phyloP scores from a whole-genome alignment of 257 asterid species.

The Salvia splendens region DNA sequence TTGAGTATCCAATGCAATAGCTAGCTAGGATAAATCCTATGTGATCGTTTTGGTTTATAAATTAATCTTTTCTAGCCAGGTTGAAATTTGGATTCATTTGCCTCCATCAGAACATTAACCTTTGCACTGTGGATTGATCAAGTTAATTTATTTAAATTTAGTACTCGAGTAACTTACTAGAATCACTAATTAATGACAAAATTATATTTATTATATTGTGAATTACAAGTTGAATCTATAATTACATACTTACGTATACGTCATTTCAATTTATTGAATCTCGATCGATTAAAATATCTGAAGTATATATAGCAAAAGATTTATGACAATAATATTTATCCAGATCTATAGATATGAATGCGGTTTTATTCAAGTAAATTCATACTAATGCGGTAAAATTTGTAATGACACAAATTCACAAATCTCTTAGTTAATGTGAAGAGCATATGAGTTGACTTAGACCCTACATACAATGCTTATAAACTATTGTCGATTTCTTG shows the following conservation, averaged over 20 bases:
- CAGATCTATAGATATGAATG: background rate
- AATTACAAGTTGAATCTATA: too few species aligned
- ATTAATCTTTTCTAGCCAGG: background rate
- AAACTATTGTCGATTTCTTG: conserved; percentile 13
- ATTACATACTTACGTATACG: too few species aligned
- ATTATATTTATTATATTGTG: too few species aligned
- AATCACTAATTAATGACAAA: too few species aligned
- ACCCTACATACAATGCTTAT: conserved; percentile 1
- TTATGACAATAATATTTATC: too few species aligned
- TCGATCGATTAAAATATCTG: too few species aligned
- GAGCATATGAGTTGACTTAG: background rate
- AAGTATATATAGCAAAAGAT: too few species aligned
- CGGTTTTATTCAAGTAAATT: background rate
- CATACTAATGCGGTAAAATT: conserved; percentile 3
- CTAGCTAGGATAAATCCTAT: background rate
- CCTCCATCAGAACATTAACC: too few species aligned
- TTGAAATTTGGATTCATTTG: background rate
- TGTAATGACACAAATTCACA: background rate
- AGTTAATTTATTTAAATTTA: too few species aligned
- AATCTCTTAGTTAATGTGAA: background rate
- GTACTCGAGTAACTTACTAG: too few species aligned
- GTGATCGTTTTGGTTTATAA: background rate
- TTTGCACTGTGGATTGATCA: too few species aligned
- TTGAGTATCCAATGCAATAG: conserved; percentile 32
- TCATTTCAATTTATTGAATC: too few species aligned